Percentiles rank a stretch among this genome's conserved stretches.
Evolutionary conservation across 139 green algal genomes (phyloP).

Genomic region (Picochlorum costavermella): DNA sequence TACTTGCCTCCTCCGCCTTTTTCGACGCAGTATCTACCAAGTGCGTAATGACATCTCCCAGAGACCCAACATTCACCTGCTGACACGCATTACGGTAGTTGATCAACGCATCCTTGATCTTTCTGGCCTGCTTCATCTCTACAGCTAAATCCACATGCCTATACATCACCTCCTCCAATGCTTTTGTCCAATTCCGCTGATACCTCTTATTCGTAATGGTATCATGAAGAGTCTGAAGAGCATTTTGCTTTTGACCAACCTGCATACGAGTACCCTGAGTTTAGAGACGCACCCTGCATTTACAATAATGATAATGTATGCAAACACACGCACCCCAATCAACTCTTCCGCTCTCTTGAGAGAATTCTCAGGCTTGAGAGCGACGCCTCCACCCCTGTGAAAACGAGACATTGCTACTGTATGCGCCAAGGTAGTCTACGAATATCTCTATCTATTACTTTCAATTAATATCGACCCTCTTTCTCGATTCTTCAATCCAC

Average conservation of each 20-base stretch:
- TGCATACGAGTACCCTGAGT: neutral
- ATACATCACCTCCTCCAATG: constrained; percentile 81
- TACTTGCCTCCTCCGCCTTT: constrained; percentile 80
- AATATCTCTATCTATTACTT: neutral
- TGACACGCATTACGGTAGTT: constrained; percentile 98
- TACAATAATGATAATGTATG: too few relatives aligned
- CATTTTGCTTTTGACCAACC: constrained; percentile 28
- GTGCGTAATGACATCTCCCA: constrained; percentile 98
- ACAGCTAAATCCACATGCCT: constrained; percentile 92
- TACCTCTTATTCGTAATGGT: constrained; percentile 93
- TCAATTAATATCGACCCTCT: too few relatives aligned
- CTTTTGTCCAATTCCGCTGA: constrained; percentile 91
- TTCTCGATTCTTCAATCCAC: too few relatives aligned
- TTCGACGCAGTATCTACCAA: constrained; percentile 87
- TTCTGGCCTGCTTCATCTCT: constrained; percentile 82
- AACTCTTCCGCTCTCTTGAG: constrained; percentile 97
- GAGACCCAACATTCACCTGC: constrained; percentile 83
- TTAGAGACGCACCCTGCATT: too few relatives aligned
- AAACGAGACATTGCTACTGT: constrained; percentile 13
- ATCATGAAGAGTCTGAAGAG: constrained; percentile 73
- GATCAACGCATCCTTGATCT: constrained; percentile 96
- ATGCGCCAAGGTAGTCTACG: neutral
- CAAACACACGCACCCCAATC: constrained; percentile 63
- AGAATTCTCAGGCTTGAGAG: constrained; percentile 91
- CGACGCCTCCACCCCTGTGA: constrained; percentile 36